Evolutionary conservation across 1,139 yeast species (phyloP).

Genomic region (Zygosaccharomyces pseudobailii): DNA sequence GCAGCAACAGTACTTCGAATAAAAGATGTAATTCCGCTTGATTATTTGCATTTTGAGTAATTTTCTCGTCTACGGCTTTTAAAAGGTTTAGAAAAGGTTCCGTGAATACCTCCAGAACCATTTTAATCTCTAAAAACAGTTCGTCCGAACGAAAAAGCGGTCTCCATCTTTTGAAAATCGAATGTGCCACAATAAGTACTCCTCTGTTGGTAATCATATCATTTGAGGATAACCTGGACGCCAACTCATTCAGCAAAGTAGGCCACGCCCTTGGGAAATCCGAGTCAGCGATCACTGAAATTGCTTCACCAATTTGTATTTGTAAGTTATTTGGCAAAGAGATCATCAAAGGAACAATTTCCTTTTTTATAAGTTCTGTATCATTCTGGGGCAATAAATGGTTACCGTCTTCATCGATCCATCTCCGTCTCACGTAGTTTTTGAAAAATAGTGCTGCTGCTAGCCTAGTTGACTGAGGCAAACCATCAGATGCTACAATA

Average conservation of each 20-base stretch:
- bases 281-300: slow-evolving; percentile 87
- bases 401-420: slow-evolving; percentile 88
- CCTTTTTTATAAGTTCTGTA: slow-evolving; percentile 62
- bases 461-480: slow-evolving; percentile 57
- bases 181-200: slow-evolving; percentile 86
- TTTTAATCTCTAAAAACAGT: slow-evolving; percentile 76
- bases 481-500: slow-evolving; percentile 61
- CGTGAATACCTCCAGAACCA: slow-evolving; percentile 83
- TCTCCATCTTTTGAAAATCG: slow-evolving; percentile 95
- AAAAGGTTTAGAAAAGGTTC: slow-evolving; percentile 70
- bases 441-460: slow-evolving; percentile 92
- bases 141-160: slow-evolving; percentile 90
- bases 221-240: slow-evolving; percentile 50
- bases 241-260: slow-evolving; percentile 69
- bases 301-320: slow-evolving; percentile 88
- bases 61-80: slow-evolving; percentile 59
- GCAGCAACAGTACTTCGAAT: slow-evolving; percentile 65
- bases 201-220: slow-evolving; percentile 80
- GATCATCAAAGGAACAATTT: slow-evolving; percentile 81
- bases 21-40: slow-evolving; percentile 49
- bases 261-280: slow-evolving; percentile 95
- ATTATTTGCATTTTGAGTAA: slow-evolving; percentile 44
- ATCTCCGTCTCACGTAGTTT: slow-evolving; percentile 74
- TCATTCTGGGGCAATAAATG: slow-evolving; percentile 61
- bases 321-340: slow-evolving; percentile 70